Percentiles rank a stretch among this genome's conserved stretches.
phyloP scores from a whole-genome alignment of 2,329 filamentous ascomycete genomes.

The Fusarium sp. region DNA sequence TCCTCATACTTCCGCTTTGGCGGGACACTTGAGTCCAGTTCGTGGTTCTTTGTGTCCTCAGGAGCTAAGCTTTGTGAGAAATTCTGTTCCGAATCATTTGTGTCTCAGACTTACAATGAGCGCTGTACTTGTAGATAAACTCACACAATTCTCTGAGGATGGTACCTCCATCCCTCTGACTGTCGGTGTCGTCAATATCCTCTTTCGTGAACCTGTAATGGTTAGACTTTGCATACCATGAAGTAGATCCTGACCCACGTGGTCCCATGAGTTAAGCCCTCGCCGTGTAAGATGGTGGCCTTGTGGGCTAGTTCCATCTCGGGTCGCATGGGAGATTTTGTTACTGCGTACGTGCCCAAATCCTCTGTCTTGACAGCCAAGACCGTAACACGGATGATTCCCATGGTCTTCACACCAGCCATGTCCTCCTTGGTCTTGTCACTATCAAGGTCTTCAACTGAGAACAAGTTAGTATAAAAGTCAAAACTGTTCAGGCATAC shows the following conservation, averaged over 20 bases:
- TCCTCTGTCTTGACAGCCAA: not conserved
- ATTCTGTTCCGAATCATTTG: accelerated
- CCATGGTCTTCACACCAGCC: not conserved
- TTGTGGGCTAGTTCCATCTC: not conserved
- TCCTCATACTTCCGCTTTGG: not conserved
- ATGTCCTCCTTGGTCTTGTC: not conserved
- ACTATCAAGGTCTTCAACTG: not conserved
- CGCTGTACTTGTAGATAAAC: not conserved
- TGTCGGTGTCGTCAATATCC: accelerated
- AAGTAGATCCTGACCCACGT: accelerated
- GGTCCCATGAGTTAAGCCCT: not conserved
- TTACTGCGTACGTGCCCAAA: accelerated
- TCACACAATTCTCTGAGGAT: accelerated
- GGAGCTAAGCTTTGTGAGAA: not conserved
- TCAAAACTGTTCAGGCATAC: not conserved
- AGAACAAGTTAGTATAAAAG: not conserved
- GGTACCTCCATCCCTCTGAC: not conserved
- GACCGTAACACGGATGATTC: not conserved
- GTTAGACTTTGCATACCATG: not conserved
- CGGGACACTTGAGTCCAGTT: not conserved
- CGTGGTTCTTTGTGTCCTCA: accelerated
- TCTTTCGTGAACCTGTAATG: not conserved
- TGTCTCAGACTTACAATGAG: not conserved
- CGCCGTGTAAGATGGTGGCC: not conserved
- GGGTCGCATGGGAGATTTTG: not conserved